phyloP scores from a whole-genome alignment of 768 basidiomycete species.

The Phanerochaete sordida region DNA sequence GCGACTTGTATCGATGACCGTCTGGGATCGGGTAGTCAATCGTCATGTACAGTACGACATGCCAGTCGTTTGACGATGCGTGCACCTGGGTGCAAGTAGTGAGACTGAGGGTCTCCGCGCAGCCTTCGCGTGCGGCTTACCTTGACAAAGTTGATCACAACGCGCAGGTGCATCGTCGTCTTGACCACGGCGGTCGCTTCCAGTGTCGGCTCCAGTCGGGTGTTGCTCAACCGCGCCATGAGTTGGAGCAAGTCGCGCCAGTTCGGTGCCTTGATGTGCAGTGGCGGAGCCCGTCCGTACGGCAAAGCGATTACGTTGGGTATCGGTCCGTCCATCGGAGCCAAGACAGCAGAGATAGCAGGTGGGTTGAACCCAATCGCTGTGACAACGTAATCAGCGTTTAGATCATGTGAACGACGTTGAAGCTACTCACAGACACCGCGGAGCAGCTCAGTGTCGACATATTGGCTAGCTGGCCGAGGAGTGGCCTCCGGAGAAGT shows the following conservation, averaged over 20 bases:
- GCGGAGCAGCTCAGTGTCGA: constrained; percentile 20
- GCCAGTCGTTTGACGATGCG: constrained; percentile 59
- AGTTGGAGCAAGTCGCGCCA: constrained; percentile 75
- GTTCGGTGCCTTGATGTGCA: constrained; percentile 69
- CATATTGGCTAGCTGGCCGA: constrained; percentile 14
- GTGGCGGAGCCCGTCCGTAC: constrained; percentile 60
- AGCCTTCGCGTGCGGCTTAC: constrained; percentile 39
- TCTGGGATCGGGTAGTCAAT: constrained; percentile 64
- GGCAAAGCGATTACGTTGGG: constrained; percentile 76
- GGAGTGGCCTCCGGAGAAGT: background rate
- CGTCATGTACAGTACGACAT: constrained; percentile 73
- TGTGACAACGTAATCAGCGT: no score
- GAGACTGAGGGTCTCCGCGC: no score
- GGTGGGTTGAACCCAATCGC: constrained; percentile 69
- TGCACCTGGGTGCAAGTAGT: no score
- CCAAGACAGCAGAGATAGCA: constrained; percentile 42
- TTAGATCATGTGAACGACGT: no score
- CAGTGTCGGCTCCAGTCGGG: constrained; percentile 66
- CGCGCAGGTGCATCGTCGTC: constrained; percentile 57
- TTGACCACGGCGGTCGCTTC: constrained; percentile 61
- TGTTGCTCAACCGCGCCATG: constrained; percentile 69
- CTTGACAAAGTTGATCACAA: constrained; percentile 77
- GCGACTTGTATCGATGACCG: constrained; percentile 43
- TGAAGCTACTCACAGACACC: constrained; percentile 58
- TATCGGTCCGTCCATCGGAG: constrained; percentile 50